Conservation (phyloP, 2,329 filamentous ascomycete genomes). For the Fusarium praegraminearum region DNA sequence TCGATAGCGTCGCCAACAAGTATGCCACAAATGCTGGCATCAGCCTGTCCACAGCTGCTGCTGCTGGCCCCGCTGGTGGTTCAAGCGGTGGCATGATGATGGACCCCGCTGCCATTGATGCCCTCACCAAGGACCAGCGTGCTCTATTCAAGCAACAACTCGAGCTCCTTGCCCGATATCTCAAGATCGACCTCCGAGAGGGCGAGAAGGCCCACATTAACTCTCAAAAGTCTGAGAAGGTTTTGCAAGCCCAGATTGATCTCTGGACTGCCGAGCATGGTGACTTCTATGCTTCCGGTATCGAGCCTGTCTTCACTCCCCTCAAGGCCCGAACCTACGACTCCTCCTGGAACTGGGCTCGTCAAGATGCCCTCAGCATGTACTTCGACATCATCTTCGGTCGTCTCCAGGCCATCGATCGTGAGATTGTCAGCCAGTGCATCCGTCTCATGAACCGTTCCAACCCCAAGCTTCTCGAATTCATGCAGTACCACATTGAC, state of each 20-base stretch:
- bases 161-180: conserved; percentile 92
- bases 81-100: conserved; percentile 95
- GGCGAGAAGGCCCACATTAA: conserved; percentile 93
- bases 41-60: conserved; percentile 80
- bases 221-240: conserved; percentile 85
- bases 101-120: conserved; percentile 97
- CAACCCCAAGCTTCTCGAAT: conserved; percentile 93
- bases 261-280: conserved; percentile 96
- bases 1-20: conserved; percentile 89
- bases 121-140: conserved; percentile 95
- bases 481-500: conserved; percentile 99
- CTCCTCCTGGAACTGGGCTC: conserved; percentile 99
- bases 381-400: conserved; percentile 99
- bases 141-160: conserved; percentile 98
- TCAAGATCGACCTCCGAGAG: conserved; percentile 96
- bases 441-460: conserved; percentile 99
- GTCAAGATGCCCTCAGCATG: conserved; percentile 97
- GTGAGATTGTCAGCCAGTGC: conserved; percentile 98
- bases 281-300: conserved; percentile 94
- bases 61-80: conserved; percentile 78
- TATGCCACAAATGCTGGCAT: conserved; percentile 88
- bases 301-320: conserved; percentile 91
- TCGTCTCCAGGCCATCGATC: conserved; percentile 89
- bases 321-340: conserved; percentile 97
- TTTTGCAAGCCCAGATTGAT: conserved; percentile 92